Conservation (phyloP, 2,329 filamentous ascomycete genomes). For the Ophiostoma populinum region DNA sequence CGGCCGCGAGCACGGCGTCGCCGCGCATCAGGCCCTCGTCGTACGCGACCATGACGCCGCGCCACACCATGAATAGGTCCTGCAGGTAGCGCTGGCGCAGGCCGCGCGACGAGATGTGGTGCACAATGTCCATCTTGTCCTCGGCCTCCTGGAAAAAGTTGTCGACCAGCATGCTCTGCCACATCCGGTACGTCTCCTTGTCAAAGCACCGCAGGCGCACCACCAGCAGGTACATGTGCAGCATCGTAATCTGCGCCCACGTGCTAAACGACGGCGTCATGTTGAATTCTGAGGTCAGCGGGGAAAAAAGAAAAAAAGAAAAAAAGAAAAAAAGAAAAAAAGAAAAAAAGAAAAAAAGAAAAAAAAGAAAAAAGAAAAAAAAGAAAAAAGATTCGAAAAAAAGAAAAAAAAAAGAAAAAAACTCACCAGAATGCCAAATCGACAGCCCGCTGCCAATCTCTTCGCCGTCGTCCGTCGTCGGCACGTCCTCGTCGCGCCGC, state of each 20-base stretch:
- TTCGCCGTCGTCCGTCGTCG: conserved; percentile 59
- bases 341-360: not conserved
- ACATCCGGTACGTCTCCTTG: conserved; percentile 47
- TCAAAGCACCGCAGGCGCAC: conserved; percentile 69
- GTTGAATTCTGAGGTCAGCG: conserved; percentile 41
- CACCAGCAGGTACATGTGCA: conserved; percentile 87
- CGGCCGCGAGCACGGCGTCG: conserved; percentile 61
- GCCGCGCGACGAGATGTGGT: conserved; percentile 45
- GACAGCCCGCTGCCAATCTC: conserved; percentile 60
- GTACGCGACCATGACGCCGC: conserved; percentile 68
- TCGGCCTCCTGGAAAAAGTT: conserved; percentile 89
- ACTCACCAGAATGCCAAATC: conserved; percentile 68
- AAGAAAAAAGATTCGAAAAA: not conserved
- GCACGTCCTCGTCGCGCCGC: conserved; percentile 47
- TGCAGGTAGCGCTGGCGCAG: conserved; percentile 55
- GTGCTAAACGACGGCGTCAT: conserved; percentile 80
- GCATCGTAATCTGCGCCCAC: conserved; percentile 90
- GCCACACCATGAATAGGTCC: conserved; percentile 86
- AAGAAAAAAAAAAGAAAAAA: not conserved
- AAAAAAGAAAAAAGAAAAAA: too few relatives aligned
- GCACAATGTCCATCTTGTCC: conserved; percentile 64
- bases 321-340: not conserved
- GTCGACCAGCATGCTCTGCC: conserved; percentile 82
- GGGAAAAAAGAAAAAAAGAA: not conserved
- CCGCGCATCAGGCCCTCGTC: conserved; percentile 66